Evolutionary conservation across 371 early-diverging fungal genomes (phyloP).

Genomic region (Basidiobolus heterosporus): DNA sequence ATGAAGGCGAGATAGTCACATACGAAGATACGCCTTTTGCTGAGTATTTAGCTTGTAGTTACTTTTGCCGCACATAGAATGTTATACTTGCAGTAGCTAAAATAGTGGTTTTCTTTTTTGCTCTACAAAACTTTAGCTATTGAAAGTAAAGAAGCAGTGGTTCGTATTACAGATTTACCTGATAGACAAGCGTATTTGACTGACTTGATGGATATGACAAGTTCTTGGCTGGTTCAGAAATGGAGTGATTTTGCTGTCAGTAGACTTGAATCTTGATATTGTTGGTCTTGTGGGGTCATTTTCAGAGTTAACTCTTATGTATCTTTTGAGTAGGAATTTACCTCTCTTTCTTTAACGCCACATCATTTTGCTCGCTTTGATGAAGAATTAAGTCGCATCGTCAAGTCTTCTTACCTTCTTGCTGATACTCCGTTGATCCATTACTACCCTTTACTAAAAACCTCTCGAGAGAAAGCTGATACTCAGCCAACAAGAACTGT

Average conservation of each 20-base stretch:
- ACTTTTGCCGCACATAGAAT: background rate
- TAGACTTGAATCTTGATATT: background rate
- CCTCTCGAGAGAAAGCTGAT: slow-evolving; percentile 13
- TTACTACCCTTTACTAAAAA: slow-evolving; percentile 8
- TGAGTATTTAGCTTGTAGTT: slow-evolving; percentile 38
- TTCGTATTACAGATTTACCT: slow-evolving; percentile 11
- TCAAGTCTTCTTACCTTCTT: slow-evolving; percentile 41
- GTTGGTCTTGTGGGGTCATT: background rate
- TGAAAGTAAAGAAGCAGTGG: slow-evolving; percentile 19
- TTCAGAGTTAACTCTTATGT: background rate
- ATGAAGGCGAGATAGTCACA: slow-evolving; percentile 42
- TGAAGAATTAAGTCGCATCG: slow-evolving; percentile 43
- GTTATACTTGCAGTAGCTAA: background rate
- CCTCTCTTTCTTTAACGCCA: slow-evolving; percentile 23
- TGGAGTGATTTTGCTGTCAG: background rate
- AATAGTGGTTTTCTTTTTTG: background rate
- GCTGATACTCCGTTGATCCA: slow-evolving; percentile 28
- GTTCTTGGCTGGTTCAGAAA: background rate
- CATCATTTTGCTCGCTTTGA: slow-evolving; percentile 40
- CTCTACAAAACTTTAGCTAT: slow-evolving; percentile 13
- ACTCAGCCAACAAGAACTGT: slow-evolving; percentile 10
- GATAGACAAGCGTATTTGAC: slow-evolving; percentile 1
- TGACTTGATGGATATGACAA: background rate
- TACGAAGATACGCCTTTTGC: slow-evolving; percentile 60
- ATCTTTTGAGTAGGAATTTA: slow-evolving; percentile 13